phyloP scores from a whole-genome alignment of 2,329 filamentous ascomycete genomes.

The Fusarium pseudograminearum region DNA sequence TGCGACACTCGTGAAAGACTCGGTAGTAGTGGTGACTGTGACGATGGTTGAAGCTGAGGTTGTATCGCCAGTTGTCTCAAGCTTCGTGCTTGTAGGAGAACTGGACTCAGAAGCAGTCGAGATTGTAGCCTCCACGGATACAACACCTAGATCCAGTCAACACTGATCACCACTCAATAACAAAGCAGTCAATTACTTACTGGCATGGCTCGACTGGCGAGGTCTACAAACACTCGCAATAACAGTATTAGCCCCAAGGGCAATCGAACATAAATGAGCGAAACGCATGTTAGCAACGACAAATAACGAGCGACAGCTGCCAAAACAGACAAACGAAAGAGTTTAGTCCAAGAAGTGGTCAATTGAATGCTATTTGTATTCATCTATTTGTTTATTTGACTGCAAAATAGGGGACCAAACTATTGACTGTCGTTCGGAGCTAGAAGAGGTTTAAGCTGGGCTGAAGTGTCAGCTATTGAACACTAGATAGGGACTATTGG shows the following conservation, averaged over 20 bases:
- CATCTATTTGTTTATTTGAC: not conserved
- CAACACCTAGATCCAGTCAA: rapidly evolving
- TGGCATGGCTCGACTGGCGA: not conserved
- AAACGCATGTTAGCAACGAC: not conserved
- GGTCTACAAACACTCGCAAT: not conserved
- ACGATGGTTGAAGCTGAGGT: not conserved
- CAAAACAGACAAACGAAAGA: not conserved
- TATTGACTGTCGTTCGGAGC: not conserved
- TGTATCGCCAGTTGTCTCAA: not conserved
- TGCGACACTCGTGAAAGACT: rapidly evolving
- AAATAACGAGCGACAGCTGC: not conserved
- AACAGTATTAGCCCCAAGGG: not conserved
- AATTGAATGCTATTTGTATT: not conserved
- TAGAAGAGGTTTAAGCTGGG: not conserved
- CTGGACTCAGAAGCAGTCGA: not conserved
- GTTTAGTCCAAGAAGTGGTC: rapidly evolving
- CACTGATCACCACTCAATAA: rapidly evolving
- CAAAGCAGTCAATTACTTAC: not conserved
- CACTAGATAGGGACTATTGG: not conserved
- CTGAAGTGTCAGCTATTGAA: not conserved
- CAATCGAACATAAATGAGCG: not conserved
- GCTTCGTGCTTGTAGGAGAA: not conserved
- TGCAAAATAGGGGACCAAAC: not conserved
- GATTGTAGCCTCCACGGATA: not conserved
- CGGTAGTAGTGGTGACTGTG: not conserved